These are phyloP conservation scores for Spencermartinsiella europaea DNA, from an alignment of 805 yeast genomes.

Conservation along the genomic window DNA sequence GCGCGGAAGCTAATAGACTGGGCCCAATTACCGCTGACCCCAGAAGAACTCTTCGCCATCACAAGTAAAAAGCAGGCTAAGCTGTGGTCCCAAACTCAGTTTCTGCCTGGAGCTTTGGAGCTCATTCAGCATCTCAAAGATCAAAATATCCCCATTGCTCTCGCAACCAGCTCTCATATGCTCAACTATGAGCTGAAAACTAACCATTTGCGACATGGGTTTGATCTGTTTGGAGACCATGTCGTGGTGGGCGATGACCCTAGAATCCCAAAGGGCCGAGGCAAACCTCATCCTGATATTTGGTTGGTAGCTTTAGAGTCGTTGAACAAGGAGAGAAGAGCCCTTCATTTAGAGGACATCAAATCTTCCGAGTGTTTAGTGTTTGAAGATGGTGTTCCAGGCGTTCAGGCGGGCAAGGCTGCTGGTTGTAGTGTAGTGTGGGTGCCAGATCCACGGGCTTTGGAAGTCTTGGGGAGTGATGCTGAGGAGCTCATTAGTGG, in stretches of 20 bases:
- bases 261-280: conserved; percentile 76
- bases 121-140: conserved; percentile 50
- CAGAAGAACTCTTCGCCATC: conserved; percentile 54
- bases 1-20: conserved; percentile 58
- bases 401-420: conserved; percentile 75
- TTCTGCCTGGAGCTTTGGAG: conserved; percentile 82
- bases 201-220: conserved; percentile 56
- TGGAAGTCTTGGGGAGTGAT: conserved; percentile 45
- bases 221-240: conserved; percentile 59
- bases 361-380: conserved; percentile 75
- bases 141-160: conserved; percentile 67
- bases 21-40: conserved; percentile 60
- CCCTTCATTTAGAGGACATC: conserved; percentile 43
- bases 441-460: conserved; percentile 84
- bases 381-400: conserved; percentile 95
- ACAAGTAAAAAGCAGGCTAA: conserved; percentile 49
- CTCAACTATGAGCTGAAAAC: conserved; percentile 69
- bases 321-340: conserved; percentile 51
- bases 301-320: conserved; percentile 77
- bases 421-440: conserved; percentile 87
- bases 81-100: conserved; percentile 59
- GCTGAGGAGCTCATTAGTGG: conserved; percentile 43
- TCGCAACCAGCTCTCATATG: conserved; percentile 79
- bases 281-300: conserved; percentile 92
- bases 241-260: conserved; percentile 86